Conservation (phyloP, 345 rosid species). For the Isatis tinctoria region DNA sequence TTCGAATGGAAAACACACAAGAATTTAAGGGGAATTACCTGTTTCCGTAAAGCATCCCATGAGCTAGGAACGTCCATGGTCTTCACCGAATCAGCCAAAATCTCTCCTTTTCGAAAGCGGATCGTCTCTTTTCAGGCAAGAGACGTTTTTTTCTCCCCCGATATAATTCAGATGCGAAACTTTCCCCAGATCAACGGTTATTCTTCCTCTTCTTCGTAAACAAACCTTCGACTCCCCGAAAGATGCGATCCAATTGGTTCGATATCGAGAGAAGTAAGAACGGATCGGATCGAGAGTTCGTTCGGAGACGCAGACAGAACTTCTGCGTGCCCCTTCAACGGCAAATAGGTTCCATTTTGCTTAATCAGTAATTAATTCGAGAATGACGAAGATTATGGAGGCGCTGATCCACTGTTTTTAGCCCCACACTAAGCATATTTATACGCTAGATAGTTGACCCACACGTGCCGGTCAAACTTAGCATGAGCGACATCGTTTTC, state of each 20-base stretch:
- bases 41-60: slow-evolving; percentile 93
- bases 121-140: not conserved
- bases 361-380: slow-evolving; percentile 15
- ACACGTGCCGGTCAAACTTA: not conserved
- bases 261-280: not conserved
- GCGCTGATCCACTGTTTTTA: not conserved
- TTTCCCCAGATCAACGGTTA: not conserved
- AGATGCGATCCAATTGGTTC: slow-evolving; percentile 14
- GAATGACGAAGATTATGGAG: not conserved
- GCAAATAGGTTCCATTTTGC: slow-evolving; percentile 28
- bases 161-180: not conserved
- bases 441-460: not conserved
- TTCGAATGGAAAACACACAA: not conserved
- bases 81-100: not conserved
- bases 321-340: slow-evolving; percentile 32
- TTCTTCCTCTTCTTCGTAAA: not conserved
- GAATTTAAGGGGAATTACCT: slow-evolving; percentile 39
- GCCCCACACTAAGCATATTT: not conserved
- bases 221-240: not conserved
- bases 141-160: not conserved
- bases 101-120: not conserved
- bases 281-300: slow-evolving; percentile 28
- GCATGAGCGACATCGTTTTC: too few relatives aligned
- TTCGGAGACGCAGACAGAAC: slow-evolving; percentile 46
- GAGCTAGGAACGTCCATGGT: slow-evolving; percentile 78